These are phyloP conservation scores for Ophiostoma triangulosporum DNA, from an alignment of 2,329 filamentous ascomycete species.

Conservation along the genomic window DNA sequence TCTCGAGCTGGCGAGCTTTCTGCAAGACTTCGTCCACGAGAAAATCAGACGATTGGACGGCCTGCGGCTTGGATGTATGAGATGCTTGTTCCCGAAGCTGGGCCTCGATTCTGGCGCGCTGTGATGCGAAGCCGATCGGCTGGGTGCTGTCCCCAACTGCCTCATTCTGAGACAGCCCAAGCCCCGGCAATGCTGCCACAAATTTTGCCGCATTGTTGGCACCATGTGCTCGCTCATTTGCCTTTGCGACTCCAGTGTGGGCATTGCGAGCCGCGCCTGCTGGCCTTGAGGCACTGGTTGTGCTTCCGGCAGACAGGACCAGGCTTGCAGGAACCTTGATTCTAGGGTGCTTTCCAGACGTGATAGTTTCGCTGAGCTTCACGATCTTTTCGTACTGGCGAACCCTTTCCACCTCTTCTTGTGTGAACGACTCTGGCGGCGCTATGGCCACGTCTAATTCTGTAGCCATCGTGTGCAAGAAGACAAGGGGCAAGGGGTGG, in stretches of 20 bases:
- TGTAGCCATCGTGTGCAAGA: constrained; percentile 12
- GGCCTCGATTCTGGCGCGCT: constrained; percentile 70
- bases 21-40: constrained; percentile 60
- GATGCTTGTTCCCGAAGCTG: constrained; percentile 65
- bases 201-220: neutral
- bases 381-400: constrained; percentile 69
- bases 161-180: neutral
- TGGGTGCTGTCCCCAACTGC: constrained; percentile 49
- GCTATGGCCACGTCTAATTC: constrained; percentile 12
- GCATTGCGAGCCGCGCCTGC: constrained; percentile 19
- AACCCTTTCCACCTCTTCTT: constrained; percentile 42
- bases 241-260: constrained; percentile 8
- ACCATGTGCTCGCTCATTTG: neutral
- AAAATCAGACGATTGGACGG: constrained; percentile 44
- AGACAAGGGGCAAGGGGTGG: neutral
- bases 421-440: constrained; percentile 16
- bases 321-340: constrained; percentile 36
- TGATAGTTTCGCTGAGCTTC: constrained; percentile 64
- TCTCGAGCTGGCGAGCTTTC: constrained; percentile 57
- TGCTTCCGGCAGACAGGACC: neutral
- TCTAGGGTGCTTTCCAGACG: constrained; percentile 59
- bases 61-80: constrained; percentile 35
- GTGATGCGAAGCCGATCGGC: constrained; percentile 66
- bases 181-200: constrained; percentile 9
- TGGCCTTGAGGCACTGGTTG: neutral